A percentile compares a stretch with the other conserved stretches of the same genome.
Evolutionary conservation across 2,329 filamentous ascomycete species (phyloP).

Genomic region (Calonectria henricotiae): DNA sequence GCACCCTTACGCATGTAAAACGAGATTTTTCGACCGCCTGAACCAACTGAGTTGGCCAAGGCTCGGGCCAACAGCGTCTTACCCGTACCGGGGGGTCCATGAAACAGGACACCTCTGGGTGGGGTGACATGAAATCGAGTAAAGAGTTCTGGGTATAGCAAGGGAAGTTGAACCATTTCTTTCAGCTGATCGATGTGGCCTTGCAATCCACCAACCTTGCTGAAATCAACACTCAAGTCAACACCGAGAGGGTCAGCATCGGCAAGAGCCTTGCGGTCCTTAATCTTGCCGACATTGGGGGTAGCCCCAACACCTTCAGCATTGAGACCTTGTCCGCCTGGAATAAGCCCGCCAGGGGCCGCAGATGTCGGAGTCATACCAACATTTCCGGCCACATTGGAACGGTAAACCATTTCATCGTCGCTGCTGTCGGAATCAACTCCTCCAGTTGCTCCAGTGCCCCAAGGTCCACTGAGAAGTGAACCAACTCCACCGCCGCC

Average conservation of each 20-base stretch:
- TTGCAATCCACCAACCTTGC: slow-evolving; percentile 92
- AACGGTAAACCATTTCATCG: slow-evolving; percentile 84
- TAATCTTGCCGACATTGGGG: slow-evolving; percentile 92
- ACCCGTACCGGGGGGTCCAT: slow-evolving; percentile 96
- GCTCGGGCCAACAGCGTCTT: slow-evolving; percentile 97
- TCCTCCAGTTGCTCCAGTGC: slow-evolving; percentile 81
- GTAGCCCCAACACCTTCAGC: slow-evolving; percentile 68
- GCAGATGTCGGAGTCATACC: slow-evolving; percentile 73
- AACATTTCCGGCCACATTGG: slow-evolving; percentile 72
- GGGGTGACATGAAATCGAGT: slow-evolving; percentile 92
- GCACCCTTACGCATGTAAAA: slow-evolving; percentile 99
- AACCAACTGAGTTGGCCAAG: slow-evolving; percentile 90
- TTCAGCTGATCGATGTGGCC: slow-evolving; percentile 97
- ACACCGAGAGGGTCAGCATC: slow-evolving; percentile 96
- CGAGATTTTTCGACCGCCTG: slow-evolving; percentile 93
- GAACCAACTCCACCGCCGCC: slow-evolving; percentile 83
- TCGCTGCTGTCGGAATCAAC: slow-evolving; percentile 97
- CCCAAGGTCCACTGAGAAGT: slow-evolving; percentile 82
- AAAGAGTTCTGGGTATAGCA: slow-evolving; percentile 97
- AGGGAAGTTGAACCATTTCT: slow-evolving; percentile 96
- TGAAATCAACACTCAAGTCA: slow-evolving; percentile 93
- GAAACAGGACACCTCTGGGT: slow-evolving; percentile 94
- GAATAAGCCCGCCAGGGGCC: slow-evolving; percentile 64
- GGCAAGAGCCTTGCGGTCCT: slow-evolving; percentile 91
- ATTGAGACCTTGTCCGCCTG: slow-evolving; percentile 60